Base-by-base conservation (phyloP, 352 stramenopile genomes). In the Elongisporangium prolatum region DNA sequence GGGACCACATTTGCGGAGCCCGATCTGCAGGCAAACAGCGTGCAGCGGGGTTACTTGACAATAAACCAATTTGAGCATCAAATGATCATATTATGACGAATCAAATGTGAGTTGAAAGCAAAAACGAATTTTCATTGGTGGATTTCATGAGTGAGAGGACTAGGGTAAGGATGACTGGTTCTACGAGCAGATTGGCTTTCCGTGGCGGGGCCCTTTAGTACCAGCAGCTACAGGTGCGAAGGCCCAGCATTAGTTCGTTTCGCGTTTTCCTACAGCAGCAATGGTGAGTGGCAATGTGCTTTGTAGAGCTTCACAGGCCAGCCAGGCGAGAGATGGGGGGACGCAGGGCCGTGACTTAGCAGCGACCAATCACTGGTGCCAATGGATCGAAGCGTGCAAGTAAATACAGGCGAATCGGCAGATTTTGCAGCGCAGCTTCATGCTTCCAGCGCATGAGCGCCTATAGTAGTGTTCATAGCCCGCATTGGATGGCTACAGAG, bases 191-290 rank as follows among this genome's bases (percentile, higher is more conserved):
- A 54, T 54, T 54, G 62, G 57, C 47, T 72, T 55, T 57, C 55
- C 61, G 60, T 34, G 62, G 67, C 66, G 66, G 61, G 71, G 64
- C 65, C 59, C 54, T 48, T 51, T 59, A 47, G 40, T 17, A 50
- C 21, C 52, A 13, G 25, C 25, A n/a, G 14, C 21, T 10, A 21
- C 48, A 11, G n/a, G 55, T 16, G 44, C 59, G 66, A 34, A 34
- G 24, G 24, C 24, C 24, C 24, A 34, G 64, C 74, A 83, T 80
- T 86, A 88, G 75, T 91, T 86, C 80, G 82, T 91, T 91, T 91
- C 67, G 82, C 82, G 77, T 88, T 88, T 88, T 75, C 76, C 77
- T 85, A 78, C 73, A 79, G 73, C 69, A 86, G 76, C 77, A 87
- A 91, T 91, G 82, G 82, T 91, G 70, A 62, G 81, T 77, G 25